Evolutionary conservation across 2,329 filamentous ascomycete genomes (phyloP).

Genomic region (Helminthosporium solani): DNA sequence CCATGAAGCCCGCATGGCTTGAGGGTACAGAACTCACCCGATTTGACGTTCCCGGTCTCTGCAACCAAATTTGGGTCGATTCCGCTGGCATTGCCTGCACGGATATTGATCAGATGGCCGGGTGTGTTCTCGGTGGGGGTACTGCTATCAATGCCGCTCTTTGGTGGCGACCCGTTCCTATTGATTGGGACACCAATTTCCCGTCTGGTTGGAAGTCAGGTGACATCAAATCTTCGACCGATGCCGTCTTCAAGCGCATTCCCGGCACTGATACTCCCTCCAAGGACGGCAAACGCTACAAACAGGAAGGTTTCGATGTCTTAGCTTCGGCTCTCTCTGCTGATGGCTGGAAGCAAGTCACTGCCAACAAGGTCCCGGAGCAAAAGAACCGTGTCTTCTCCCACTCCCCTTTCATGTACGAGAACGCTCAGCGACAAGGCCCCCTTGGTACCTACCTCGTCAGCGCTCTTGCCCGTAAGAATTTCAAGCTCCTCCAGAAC

Average conservation of each 20-base stretch:
- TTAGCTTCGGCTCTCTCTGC: slow-evolving; percentile 59
- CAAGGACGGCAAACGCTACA: slow-evolving; percentile 64
- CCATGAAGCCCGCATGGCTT: slow-evolving; percentile 62
- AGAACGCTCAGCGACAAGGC: slow-evolving; percentile 65
- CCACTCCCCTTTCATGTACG: slow-evolving; percentile 67
- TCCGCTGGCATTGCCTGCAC: slow-evolving; percentile 65
- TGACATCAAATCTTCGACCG: slow-evolving; percentile 61
- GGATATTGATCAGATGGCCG: slow-evolving; percentile 72
- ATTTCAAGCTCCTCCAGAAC: slow-evolving; percentile 68
- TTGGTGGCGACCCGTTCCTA: slow-evolving; percentile 65
- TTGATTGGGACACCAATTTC: slow-evolving; percentile 73
- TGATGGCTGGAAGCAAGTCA: slow-evolving; percentile 64
- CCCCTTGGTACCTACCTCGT: slow-evolving; percentile 72
- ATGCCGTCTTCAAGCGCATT: slow-evolving; percentile 67
- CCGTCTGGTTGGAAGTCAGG: slow-evolving; percentile 68
- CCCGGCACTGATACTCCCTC: slow-evolving; percentile 68
- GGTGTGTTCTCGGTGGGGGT: slow-evolving; percentile 68
- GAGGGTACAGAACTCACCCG: slow-evolving; percentile 63
- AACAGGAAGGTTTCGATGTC: slow-evolving; percentile 66
- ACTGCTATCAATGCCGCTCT: slow-evolving; percentile 67
- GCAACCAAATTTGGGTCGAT: slow-evolving; percentile 68
- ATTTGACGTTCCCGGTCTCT: slow-evolving; percentile 70
- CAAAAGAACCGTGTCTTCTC: slow-evolving; percentile 67
- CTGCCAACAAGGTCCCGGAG: slow-evolving; percentile 59
- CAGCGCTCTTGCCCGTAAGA: slow-evolving; percentile 57